Conservation (phyloP, 1,139 yeast genomes). For the Pichia sp. region DNA sequence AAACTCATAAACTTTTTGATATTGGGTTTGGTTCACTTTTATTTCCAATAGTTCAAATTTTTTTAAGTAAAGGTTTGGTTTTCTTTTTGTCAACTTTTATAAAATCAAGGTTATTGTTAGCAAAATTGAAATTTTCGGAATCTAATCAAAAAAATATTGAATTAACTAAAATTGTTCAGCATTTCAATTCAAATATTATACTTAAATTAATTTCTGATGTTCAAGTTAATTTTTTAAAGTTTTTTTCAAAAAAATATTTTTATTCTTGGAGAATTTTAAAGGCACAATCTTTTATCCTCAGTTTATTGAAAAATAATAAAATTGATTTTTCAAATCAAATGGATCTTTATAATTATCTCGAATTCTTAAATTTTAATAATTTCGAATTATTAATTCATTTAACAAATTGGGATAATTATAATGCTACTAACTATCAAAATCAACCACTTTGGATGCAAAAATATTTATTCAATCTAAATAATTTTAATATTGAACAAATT, state of each 20-base stretch:
- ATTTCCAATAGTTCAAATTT: conserved; percentile 23
- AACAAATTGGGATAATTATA: not conserved
- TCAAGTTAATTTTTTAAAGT: conserved; percentile 4
- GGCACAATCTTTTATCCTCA: conserved; percentile 40
- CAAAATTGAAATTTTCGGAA: not conserved
- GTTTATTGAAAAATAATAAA: conserved; percentile 28
- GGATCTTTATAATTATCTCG: conserved; percentile 15
- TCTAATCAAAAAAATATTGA: not conserved
- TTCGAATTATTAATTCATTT: not conserved
- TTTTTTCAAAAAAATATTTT: conserved; percentile 37
- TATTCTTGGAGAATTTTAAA: conserved; percentile 51
- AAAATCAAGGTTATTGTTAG: conserved; percentile 29
- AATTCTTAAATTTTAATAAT: not conserved
- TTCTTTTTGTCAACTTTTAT: conserved; percentile 16
- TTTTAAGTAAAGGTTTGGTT: conserved; percentile 17
- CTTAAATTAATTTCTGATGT: conserved; percentile 16
- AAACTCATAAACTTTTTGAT: conserved; percentile 22
- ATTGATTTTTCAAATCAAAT: not conserved
- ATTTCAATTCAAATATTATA: not conserved
- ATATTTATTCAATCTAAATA: not conserved
- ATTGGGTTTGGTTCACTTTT: conserved; percentile 24
- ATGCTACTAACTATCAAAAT: not conserved
- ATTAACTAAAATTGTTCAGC: not conserved
- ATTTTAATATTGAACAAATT: not conserved
- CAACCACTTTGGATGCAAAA: not conserved